phyloP scores from a whole-genome alignment of 345 rosid species.

The Combretum micranthum region DNA sequence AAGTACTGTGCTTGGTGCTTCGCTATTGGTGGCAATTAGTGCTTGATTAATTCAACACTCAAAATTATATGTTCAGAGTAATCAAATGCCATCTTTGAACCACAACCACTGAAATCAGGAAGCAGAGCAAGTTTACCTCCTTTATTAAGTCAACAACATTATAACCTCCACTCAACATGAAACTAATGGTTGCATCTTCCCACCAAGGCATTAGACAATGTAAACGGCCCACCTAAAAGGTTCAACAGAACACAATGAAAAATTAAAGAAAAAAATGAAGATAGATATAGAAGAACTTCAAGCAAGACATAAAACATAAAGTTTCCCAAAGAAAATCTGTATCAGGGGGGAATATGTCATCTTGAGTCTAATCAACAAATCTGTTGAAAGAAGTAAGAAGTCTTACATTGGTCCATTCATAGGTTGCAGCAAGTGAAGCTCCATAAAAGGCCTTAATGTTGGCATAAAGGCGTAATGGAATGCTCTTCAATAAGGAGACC shows the following conservation, averaged over 20 bases:
- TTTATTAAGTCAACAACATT: constrained; percentile 57
- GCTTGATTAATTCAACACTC: too few species aligned
- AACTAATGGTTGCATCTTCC: constrained; percentile 69
- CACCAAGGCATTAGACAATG: constrained; percentile 89
- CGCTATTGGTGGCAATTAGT: too few species aligned
- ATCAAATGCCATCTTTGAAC: background rate
- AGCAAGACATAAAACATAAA: background rate
- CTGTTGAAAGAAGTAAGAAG: background rate
- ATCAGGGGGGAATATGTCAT: background rate
- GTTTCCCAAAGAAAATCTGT: background rate
- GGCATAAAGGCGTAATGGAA: constrained; percentile 65
- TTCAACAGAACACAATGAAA: background rate
- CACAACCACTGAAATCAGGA: too few species aligned
- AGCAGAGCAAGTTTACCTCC: constrained; percentile 26
- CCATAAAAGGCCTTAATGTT: constrained; percentile 50
- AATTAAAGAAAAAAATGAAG: too few species aligned
- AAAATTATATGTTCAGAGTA: too few species aligned
- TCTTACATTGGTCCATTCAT: constrained; percentile 78
- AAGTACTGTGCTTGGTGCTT: too few species aligned
- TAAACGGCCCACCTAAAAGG: constrained; percentile 54
- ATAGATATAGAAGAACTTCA: background rate
- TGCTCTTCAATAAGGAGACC: constrained; percentile 60
- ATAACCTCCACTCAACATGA: constrained; percentile 78
- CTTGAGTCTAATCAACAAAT: too few species aligned
- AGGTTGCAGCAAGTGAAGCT: constrained; percentile 39